phyloP scores from a whole-genome alignment of 2,329 filamentous ascomycete genomes.

The Cercospora canescens region DNA sequence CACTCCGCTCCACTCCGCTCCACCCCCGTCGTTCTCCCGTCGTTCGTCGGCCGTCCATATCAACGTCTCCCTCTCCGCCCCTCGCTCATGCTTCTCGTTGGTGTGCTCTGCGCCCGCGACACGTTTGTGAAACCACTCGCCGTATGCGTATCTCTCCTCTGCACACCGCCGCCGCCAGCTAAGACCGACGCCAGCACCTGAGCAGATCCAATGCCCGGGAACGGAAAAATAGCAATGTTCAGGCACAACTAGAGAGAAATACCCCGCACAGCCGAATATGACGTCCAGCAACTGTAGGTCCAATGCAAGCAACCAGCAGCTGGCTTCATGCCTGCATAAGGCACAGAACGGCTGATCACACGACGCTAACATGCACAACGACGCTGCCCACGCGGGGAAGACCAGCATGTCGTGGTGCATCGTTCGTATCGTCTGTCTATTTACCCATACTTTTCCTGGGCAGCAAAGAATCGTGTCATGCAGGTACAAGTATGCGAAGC shows the following conservation, averaged over 20 bases:
- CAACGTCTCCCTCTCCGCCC: too few species aligned
- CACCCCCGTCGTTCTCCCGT: not conserved
- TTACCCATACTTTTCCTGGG: not conserved
- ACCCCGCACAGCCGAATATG: not conserved
- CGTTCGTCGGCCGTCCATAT: too few species aligned
- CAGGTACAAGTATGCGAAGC: constrained; percentile 21
- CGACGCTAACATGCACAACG: not conserved
- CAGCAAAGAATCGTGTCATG: not conserved
- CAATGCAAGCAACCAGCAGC: not conserved
- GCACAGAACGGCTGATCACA: not conserved
- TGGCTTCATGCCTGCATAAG: not conserved
- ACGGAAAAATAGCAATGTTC: not conserved
- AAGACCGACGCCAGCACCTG: not conserved
- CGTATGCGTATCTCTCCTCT: not conserved
- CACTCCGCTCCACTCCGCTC: not conserved
- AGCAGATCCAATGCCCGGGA: not conserved
- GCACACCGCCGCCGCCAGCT: not conserved
- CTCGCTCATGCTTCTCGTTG: too few species aligned
- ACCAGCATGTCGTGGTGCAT: not conserved
- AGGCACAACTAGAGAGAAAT: not conserved
- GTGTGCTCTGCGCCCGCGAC: not conserved
- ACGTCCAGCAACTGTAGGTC: not conserved
- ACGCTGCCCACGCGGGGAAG: constrained; percentile 2
- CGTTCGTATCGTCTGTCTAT: not conserved
- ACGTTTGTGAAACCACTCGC: not conserved